A percentile compares a stretch with the other conserved stretches of the same genome.
Evolutionary conservation across 352 stramenopile genomes (phyloP).

Genomic region (Phytopythium boreale): DNA sequence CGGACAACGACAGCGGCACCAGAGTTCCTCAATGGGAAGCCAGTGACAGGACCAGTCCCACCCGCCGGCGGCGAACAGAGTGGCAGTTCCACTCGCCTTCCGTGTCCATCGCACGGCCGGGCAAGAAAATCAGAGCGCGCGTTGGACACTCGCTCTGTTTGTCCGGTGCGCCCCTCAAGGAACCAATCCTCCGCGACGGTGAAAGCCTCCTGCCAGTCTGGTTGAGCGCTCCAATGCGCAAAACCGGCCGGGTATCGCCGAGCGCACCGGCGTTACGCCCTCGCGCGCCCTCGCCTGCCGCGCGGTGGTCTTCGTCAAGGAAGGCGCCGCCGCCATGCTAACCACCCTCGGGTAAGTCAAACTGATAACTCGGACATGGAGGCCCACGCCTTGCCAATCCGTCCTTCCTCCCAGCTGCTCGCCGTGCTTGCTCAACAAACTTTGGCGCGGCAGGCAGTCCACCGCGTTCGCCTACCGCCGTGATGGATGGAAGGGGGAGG

Average conservation of each 20-base stretch:
- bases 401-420: background rate
- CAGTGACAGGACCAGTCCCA: background rate
- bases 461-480: background rate
- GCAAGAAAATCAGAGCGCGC: background rate
- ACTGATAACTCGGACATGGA: constrained; percentile 3
- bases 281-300: too few species aligned
- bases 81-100: background rate
- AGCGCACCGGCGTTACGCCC: too few species aligned
- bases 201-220: too few species aligned
- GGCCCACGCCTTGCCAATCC: constrained; percentile 6
- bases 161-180: background rate
- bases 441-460: background rate
- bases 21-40: background rate
- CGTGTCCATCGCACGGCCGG: background rate
- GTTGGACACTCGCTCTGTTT: background rate
- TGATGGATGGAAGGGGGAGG: background rate
- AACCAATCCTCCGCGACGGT: too few species aligned
- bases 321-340: background rate
- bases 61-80: background rate
- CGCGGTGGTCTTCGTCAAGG: too few species aligned
- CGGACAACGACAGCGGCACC: too few species aligned
- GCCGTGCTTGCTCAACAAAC: constrained; percentile 1
- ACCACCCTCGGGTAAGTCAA: background rate
- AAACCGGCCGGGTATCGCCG: too few species aligned
- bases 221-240: too few species aligned